These are phyloP conservation scores for Sanguinoderma infundibulare DNA, from an alignment of 1,284 basidiomycete species.

Conservation along the genomic window DNA sequence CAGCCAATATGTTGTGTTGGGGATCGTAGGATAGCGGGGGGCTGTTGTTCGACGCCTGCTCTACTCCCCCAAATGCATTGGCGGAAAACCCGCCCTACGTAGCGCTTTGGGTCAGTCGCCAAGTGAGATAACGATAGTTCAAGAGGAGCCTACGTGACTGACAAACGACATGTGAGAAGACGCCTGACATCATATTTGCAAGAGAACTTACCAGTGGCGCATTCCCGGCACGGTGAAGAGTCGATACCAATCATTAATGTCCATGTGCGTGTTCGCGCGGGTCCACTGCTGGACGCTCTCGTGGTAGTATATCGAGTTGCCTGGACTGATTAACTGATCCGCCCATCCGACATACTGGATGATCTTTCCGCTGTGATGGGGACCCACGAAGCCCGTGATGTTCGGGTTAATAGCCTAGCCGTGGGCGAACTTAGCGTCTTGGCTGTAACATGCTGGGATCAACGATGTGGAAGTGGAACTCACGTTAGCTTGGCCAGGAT, in stretches of 20 bases:
- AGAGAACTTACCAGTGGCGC: constrained; percentile 39
- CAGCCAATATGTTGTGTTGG: constrained; percentile 41
- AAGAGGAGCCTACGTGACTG: constrained; percentile 11
- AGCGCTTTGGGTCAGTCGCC: background rate
- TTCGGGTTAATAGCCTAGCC: constrained; percentile 31
- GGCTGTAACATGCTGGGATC: background rate
- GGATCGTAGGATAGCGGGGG: constrained; percentile 31
- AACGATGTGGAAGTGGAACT: constrained; percentile 1
- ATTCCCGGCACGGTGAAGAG: constrained; percentile 47
- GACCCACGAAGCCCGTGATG: constrained; percentile 33
- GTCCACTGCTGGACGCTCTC: constrained; percentile 36
- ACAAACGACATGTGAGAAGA: background rate
- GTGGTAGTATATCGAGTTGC: constrained; percentile 40
- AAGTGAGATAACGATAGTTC: background rate
- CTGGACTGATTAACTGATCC: constrained; percentile 40
- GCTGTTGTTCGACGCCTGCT: constrained; percentile 27
- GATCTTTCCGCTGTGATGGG: constrained; percentile 34
- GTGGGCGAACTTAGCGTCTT: background rate
- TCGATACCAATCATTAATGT: constrained; percentile 42
- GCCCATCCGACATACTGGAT: constrained; percentile 39
- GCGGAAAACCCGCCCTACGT: constrained; percentile 23
- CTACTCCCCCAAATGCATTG: constrained; percentile 30
- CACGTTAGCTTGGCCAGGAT: constrained; percentile 28
- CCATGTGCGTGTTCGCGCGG: constrained; percentile 26
- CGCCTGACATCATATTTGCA: background rate